Base-by-base conservation (phyloP, 805 yeast genomes). In the Kluyveromyces aestuarii region DNA sequence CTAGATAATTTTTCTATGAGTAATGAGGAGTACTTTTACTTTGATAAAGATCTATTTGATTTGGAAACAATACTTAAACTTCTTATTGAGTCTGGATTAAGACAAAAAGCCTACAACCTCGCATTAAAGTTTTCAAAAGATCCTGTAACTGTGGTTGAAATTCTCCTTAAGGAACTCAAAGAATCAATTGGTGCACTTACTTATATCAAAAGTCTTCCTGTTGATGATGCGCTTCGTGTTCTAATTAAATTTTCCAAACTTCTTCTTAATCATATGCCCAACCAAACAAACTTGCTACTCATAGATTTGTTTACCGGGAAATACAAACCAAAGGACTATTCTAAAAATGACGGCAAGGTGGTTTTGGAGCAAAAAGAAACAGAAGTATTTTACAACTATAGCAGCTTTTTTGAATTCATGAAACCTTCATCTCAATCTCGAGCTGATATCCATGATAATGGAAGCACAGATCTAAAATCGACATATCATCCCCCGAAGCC, bases 401-500 rank as follows among this genome's bases (percentile, higher is more conserved):
- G 77, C 33, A 75, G 85, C 0, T 75, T 82, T 55, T 73, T 82
- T 2, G 74, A 73, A 5, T 82, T 80, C 53, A 72, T 79, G 70
- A 59, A 72, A n/a, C 52, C 55, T 2, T 52, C 60, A 42, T 52
- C 63, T 8, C 39, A 51, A 25, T n/a, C 55, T 18, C 37, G 58
- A 9, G 45, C 49, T 8, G 54, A 51, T 14, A 13, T 11, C 4
- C 47, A 38, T 4, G 57, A 53, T 5, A 58, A 56, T 2, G 42
- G 21, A 53, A 51, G 9, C 48, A 47, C 4, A 44, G 47, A 21
- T 45, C 41, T 2, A 52, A 49, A 19, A 45, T 84, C 90, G 14
- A 85, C 93, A 0, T 93, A 93, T 63, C 82, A 83, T 46, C 96
- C 98, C 1, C 99, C 99, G 2, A 76, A 82, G 46, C 98, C 98